Base-by-base conservation (phyloP, 768 basidiomycete genomes). In the Lactarius tabidus region DNA sequence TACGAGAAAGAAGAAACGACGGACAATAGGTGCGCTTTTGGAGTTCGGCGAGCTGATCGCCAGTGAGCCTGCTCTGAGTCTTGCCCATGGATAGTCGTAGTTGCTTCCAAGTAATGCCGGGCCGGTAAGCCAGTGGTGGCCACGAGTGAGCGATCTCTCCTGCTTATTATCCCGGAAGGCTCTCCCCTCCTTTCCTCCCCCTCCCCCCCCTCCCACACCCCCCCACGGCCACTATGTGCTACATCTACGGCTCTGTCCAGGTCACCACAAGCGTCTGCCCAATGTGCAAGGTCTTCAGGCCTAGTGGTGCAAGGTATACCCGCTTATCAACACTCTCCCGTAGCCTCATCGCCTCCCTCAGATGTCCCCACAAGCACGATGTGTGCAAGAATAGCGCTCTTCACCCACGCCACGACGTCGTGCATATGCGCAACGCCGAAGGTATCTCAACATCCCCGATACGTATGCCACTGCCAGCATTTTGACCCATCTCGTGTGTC, bases 21-120 rank as follows among this genome's bases (percentile, higher is more conserved):
- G 74, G 71, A 96, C 97, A 98, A 75, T 98, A 96, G 0, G 97
- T 99, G 77, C 94, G 91, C 85, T 95, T 95, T 80, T 98, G 96
- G 58, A 99, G 87, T 73, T 95, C 93, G 20, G 88, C 82, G 67
- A 99, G 87, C 77, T 98, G 93, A 67, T 98, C 96, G 51, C 90
- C 87, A 17, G 93, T 89, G 54, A 99, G 85, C 78, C 98, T 99
- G 71, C 89, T 91, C 77, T 98, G 95, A 38, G 93, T 90, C 81
- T 98, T 98, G 77, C 97, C 97, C 97, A 98, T 98, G 75, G 75
- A 33, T 54, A 33, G 53, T 54, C 29, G 53, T 54, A 54, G 53
- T 54, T 18, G 53, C 23, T 51, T 23, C 48, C 7, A 45, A 23
- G 43, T 12, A 4, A 20, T 2, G 5, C 31, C 59, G 36, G 18